Percentiles rank a stretch among this genome's conserved stretches.
These are phyloP conservation scores for Leccinum boreale DNA, from an alignment of 768 basidiomycete species.

Conservation along the genomic window DNA sequence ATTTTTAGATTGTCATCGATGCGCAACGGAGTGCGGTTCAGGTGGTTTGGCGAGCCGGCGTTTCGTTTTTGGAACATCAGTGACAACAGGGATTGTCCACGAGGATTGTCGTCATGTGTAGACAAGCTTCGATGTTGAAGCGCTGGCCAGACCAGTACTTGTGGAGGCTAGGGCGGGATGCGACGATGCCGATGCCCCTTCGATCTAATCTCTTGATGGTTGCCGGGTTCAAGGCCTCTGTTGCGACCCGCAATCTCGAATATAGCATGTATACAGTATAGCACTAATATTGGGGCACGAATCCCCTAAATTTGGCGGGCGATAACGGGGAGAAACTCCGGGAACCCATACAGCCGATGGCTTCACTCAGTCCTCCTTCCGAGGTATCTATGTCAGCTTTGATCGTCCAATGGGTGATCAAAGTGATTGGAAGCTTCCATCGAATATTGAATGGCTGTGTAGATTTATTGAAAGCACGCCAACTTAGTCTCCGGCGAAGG, in stretches of 20 bases:
- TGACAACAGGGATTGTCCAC: neutral
- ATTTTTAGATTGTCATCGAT: neutral
- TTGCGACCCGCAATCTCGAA: neutral
- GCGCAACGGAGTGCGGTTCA: neutral
- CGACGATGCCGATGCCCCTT: neutral
- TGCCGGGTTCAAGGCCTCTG: neutral
- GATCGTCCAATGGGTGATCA: neutral
- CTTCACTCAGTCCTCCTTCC: neutral
- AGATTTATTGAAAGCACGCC: neutral
- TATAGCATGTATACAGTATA: neutral
- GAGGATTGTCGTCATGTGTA: neutral
- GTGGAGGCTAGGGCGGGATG: neutral
- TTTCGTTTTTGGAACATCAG: neutral
- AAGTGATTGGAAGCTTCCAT: neutral
- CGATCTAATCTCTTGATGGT: neutral
- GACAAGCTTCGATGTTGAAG: neutral
- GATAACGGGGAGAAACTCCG: neutral
- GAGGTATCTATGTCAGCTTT: neutral
- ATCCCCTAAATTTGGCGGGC: neutral
- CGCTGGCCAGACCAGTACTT: neutral
- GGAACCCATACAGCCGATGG: neutral
- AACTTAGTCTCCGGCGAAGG: neutral
- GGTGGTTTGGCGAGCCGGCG: neutral
- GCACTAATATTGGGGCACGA: neutral
- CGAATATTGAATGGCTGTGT: neutral